A percentile compares a stretch with the other conserved stretches of the same genome.
Evolutionary conservation across 768 basidiomycete species (phyloP).

Genomic region (Tricholoma saponaceum): DNA sequence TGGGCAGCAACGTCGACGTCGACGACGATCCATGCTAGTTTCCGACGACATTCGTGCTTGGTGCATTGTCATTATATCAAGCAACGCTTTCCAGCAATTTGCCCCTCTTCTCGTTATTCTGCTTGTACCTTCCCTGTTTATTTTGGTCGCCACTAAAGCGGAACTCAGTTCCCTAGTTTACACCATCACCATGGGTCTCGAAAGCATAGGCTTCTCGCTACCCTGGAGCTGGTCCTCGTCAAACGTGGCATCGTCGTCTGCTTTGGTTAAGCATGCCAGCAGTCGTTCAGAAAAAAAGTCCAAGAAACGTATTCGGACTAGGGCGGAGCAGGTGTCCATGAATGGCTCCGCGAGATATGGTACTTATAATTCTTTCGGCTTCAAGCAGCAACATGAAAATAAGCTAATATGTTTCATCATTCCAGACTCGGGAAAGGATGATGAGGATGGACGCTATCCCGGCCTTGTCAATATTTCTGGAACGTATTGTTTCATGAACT

Average conservation of each 20-base stretch:
- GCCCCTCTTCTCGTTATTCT: constrained; percentile 55
- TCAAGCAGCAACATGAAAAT: neutral
- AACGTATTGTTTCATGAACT: constrained; percentile 97
- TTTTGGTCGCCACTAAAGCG: constrained; percentile 35
- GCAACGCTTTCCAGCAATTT: constrained; percentile 46
- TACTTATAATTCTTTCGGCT: constrained; percentile 5
- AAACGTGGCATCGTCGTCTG: constrained; percentile 13
- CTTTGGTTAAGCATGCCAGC: constrained; percentile 10
- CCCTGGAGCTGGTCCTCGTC: constrained; percentile 62
- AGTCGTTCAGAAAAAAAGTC: constrained; percentile 36
- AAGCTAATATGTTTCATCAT: neutral
- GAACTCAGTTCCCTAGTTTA: constrained; percentile 22
- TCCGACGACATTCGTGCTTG: constrained; percentile 35
- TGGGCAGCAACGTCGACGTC: constrained; percentile 5
- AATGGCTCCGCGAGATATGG: constrained; percentile 29
- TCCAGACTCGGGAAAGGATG: constrained; percentile 16
- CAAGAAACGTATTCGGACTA: constrained; percentile 48
- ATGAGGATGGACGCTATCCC: constrained; percentile 63
- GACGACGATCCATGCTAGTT: constrained; percentile 39
- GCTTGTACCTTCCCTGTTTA: constrained; percentile 46
- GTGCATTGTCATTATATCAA: constrained; percentile 37
- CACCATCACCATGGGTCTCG: constrained; percentile 49
- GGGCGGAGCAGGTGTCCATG: constrained; percentile 53
- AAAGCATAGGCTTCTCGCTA: constrained; percentile 47
- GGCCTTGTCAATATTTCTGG: constrained; percentile 95